Evolutionary conservation across 345 rosid species (phyloP).

Genomic region (Aquilaria yunnanensis): DNA sequence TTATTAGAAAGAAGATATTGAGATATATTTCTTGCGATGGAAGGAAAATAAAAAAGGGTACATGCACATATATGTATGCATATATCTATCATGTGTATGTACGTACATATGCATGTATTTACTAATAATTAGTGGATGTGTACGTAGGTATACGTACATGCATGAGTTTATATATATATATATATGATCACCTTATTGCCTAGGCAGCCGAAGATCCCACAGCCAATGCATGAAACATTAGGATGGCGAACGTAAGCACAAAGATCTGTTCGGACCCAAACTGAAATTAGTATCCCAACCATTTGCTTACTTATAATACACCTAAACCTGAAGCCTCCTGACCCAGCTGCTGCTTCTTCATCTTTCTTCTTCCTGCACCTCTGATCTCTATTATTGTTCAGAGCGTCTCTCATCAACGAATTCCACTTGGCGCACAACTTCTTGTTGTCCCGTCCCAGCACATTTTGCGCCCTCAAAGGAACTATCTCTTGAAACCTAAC

Average conservation of each 20-base stretch:
- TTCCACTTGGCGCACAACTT: conserved; percentile 58
- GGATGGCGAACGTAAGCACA: conserved; percentile 43
- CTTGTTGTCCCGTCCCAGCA: conserved; percentile 50
- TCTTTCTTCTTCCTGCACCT: conserved; percentile 2
- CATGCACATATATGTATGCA: no score
- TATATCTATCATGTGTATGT: no score
- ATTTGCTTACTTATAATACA: conserved; percentile 74
- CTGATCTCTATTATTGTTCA: conserved; percentile 31
- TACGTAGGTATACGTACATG: not conserved
- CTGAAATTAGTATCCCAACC: conserved; percentile 71
- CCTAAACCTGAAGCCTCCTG: conserved; percentile 19
- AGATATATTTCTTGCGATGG: no score
- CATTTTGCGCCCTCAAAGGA: conserved; percentile 57
- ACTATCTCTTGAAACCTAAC: conserved; percentile 78
- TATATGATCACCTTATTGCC: conserved; percentile 64
- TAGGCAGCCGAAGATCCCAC: conserved; percentile 77
- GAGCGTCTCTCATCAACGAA: conserved; percentile 47
- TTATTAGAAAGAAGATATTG: no score
- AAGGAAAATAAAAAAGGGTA: no score
- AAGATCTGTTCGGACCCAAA: conserved; percentile 60
- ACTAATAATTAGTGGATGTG: no score
- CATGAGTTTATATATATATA: not conserved
- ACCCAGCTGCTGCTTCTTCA: conserved; percentile 3
- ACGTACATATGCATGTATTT: no score
- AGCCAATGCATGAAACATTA: conserved; percentile 69